Evolutionary conservation across 495 filamentous ascomycete genomes (phyloP).

Genomic region (Geoglossum glabrum): DNA sequence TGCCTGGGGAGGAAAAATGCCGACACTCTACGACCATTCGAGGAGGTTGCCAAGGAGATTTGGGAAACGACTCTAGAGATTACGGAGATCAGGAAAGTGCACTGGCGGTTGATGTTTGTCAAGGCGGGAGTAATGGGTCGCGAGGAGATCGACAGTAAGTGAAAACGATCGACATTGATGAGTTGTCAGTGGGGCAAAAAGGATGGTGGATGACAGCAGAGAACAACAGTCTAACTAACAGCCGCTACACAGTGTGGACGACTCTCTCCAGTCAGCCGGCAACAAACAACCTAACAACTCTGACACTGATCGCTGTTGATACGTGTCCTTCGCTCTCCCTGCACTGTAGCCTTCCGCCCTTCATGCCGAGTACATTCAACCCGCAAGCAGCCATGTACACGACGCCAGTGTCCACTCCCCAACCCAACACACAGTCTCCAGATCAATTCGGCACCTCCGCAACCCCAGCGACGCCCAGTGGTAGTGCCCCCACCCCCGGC

Average conservation of each 20-base stretch:
- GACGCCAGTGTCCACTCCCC: constrained; percentile 38
- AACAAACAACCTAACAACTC: constrained; percentile 24
- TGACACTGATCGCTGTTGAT: constrained; percentile 47
- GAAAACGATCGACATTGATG: not conserved
- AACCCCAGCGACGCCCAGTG: constrained; percentile 26
- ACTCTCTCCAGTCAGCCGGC: constrained; percentile 24
- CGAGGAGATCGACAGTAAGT: constrained; percentile 42
- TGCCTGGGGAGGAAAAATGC: constrained; percentile 46
- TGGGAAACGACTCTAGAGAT: constrained; percentile 70
- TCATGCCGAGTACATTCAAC: constrained; percentile 8
- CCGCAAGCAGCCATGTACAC: constrained; percentile 18
- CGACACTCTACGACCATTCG: constrained; percentile 29
- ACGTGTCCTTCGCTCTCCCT: constrained; percentile 30
- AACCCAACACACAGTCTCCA: constrained; percentile 31
- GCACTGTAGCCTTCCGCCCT: constrained; percentile 15
- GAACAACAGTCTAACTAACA: not conserved
- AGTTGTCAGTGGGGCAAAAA: not conserved
- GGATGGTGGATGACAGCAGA: not conserved
- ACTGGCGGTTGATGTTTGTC: constrained; percentile 65
- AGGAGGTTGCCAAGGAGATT: constrained; percentile 54
- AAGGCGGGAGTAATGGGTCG: constrained; percentile 50
- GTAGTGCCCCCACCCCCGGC: constrained; percentile 23
- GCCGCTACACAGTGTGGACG: constrained; percentile 22
- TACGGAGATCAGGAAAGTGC: constrained; percentile 44
- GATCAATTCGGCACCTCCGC: constrained; percentile 25